phyloP scores from a whole-genome alignment of 257 asterid genomes.

The Salvia miltiorrhiza region DNA sequence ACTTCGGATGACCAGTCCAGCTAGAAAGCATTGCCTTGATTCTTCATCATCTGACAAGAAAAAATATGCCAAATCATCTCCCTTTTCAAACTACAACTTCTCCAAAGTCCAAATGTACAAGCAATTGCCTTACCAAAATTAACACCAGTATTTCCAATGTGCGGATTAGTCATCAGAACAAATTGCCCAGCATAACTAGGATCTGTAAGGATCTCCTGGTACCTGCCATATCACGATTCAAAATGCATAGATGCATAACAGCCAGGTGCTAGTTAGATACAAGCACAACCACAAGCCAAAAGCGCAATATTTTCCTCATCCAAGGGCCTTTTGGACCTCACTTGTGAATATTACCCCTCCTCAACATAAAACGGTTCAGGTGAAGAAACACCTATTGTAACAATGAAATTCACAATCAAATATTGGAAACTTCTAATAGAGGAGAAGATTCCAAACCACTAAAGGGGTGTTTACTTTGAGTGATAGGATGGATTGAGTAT shows the following conservation, averaged over 20 bases:
- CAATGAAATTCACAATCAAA: background rate
- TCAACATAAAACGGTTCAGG: background rate
- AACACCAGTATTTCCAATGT: slow-evolving; percentile 91
- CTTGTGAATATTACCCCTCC: background rate
- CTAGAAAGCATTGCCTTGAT: slow-evolving; percentile 81
- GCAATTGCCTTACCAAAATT: slow-evolving; percentile 61
- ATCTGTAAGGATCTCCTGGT: slow-evolving; percentile 94
- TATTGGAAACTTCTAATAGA: background rate
- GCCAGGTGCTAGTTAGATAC: background rate
- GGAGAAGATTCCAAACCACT: background rate
- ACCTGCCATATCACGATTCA: slow-evolving; percentile 42
- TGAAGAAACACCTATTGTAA: no score
- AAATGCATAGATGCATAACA: background rate
- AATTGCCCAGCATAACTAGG: slow-evolving; percentile 99
- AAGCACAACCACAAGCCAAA: background rate
- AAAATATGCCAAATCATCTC: slow-evolving; percentile 13
- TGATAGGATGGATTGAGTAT: no score
- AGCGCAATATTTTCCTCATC: background rate
- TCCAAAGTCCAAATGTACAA: background rate
- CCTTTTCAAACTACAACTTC: slow-evolving; percentile 2
- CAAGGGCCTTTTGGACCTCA: background rate
- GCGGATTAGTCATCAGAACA: slow-evolving; percentile 95
- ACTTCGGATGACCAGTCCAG: slow-evolving; percentile 83
- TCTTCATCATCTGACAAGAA: slow-evolving; percentile 73
- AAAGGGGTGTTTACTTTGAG: no score